A percentile compares a stretch with the other conserved stretches of the same genome.
phyloP scores from a whole-genome alignment of 2,329 filamentous ascomycete genomes.

The Paramyrothecium sp. region DNA sequence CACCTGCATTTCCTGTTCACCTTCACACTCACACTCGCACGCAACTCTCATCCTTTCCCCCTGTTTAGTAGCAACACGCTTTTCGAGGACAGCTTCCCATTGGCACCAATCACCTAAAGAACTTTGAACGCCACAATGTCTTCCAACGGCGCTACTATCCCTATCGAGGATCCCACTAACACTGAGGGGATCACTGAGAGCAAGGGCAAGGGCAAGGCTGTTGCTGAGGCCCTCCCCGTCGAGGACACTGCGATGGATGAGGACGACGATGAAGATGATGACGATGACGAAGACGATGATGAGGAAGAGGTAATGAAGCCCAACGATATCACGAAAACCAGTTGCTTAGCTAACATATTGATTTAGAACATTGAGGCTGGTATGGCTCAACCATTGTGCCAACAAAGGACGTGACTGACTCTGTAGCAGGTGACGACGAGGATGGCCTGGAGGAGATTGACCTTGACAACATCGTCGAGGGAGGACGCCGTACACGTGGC shows the following conservation, averaged over 20 bases:
- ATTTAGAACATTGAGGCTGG: neutral
- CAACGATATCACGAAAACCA: neutral
- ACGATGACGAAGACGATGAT: constrained; percentile 48
- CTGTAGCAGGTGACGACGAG: constrained; percentile 50
- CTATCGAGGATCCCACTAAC: constrained; percentile 39
- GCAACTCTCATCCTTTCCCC: constrained; percentile 5
- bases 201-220: constrained; percentile 88
- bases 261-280: constrained; percentile 73
- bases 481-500: constrained; percentile 82
- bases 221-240: constrained; percentile 40
- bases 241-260: constrained; percentile 71
- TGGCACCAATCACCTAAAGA: constrained; percentile 5
- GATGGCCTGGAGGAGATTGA: constrained; percentile 93
- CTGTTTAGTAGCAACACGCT: neutral
- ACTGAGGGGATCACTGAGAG: constrained; percentile 44
- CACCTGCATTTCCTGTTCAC: constrained; percentile 9
- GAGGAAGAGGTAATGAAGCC: constrained; percentile 20
- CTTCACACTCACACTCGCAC: constrained; percentile 11
- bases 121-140: constrained; percentile 37
- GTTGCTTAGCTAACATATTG: constrained; percentile 18
- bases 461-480: constrained; percentile 77
- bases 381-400: neutral
- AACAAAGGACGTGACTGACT: constrained; percentile 8
- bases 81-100: too few relatives aligned
- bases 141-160: constrained; percentile 48